Conservation (phyloP, 2,329 filamentous ascomycete genomes). For the Ophiostoma sp. region DNA sequence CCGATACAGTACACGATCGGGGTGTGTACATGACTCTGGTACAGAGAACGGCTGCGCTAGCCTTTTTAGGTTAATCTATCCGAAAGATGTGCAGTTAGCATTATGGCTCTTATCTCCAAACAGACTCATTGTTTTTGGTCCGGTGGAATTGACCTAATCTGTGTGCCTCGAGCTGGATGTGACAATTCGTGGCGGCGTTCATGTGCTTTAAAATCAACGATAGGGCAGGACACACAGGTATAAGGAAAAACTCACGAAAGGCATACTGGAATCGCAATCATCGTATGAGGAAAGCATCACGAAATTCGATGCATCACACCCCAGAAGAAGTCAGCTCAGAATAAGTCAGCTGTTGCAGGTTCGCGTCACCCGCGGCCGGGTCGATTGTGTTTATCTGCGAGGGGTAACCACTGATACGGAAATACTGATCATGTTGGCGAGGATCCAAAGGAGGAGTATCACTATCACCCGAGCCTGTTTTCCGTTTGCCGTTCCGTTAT, state of each 20-base stretch:
- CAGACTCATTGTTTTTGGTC: background rate
- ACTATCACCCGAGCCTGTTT: background rate
- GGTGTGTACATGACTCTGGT: background rate
- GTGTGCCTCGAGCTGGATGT: background rate
- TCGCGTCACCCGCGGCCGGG: background rate
- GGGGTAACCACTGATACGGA: background rate
- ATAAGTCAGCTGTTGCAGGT: background rate
- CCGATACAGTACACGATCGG: background rate
- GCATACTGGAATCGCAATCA: background rate
- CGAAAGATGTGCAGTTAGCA: background rate
- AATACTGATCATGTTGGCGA: background rate
- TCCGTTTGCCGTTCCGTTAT: background rate
- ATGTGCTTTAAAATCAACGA: background rate
- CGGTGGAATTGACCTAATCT: constrained; percentile 12
- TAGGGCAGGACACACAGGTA: background rate
- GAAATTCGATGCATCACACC: background rate
- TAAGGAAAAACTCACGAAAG: background rate
- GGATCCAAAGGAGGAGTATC: background rate
- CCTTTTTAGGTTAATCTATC: constrained; percentile 7
- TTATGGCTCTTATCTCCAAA: constrained; percentile 1
- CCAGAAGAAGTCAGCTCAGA: background rate
- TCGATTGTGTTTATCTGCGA: background rate
- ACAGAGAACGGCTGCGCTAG: constrained; percentile 12
- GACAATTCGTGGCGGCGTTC: background rate
- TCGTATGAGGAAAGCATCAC: background rate